Percentiles rank a stretch among this genome's conserved stretches.
These are phyloP conservation scores for Heliamphora pulchella DNA, from an alignment of 179 eudicot species.

Conservation along the genomic window DNA sequence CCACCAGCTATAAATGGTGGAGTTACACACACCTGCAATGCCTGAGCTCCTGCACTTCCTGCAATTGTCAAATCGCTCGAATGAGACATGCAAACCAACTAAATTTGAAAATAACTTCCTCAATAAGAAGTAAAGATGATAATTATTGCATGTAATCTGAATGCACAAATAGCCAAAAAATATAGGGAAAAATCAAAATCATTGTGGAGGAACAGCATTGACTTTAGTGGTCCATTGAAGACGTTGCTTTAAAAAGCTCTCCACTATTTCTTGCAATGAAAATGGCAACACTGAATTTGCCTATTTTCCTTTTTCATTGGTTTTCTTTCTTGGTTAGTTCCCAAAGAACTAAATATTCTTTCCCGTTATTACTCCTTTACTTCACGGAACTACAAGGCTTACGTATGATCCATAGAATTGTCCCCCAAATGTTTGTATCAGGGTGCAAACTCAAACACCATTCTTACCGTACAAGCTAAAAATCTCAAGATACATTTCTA, in stretches of 20 bases:
- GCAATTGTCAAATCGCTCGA: constrained; percentile 11
- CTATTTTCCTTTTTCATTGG: neutral
- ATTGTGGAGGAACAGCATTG: neutral
- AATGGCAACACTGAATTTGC: neutral
- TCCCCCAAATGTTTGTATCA: neutral
- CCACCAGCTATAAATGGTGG: constrained; percentile 42
- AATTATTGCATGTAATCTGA: neutral
- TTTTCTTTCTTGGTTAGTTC: neutral
- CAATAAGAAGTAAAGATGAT: neutral
- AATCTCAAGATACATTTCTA: neutral
- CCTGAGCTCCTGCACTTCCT: constrained; percentile 41
- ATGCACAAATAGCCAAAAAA: neutral
- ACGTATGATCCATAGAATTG: neutral
- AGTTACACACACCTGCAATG: constrained; percentile 43
- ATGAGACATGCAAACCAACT: neutral
- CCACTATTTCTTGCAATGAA: neutral
- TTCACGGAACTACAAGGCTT: neutral
- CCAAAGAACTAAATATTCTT: neutral
- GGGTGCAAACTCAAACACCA: neutral
- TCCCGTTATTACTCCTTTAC: neutral
- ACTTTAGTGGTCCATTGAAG: neutral
- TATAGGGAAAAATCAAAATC: neutral
- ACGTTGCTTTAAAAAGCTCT: neutral
- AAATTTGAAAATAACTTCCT: neutral
- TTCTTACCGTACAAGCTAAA: neutral